phyloP scores from a whole-genome alignment of 192 early-diverging fungal genomes.

The Oehlia diaphana region DNA sequence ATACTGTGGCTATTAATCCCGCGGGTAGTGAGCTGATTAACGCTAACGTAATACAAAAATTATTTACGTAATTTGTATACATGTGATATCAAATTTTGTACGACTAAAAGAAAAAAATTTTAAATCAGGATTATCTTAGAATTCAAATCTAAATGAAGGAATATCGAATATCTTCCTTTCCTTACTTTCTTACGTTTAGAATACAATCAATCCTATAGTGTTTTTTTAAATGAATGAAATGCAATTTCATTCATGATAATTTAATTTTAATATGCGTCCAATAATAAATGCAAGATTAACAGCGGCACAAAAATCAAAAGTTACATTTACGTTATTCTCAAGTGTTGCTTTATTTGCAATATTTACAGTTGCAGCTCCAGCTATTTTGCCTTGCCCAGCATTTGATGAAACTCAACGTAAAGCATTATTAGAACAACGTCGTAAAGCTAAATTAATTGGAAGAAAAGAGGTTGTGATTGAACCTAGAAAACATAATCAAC shows the following conservation, averaged over 20 bases:
- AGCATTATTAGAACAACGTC: background rate
- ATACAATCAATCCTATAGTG: too few relatives aligned
- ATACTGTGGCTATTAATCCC: too few relatives aligned
- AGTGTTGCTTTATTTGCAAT: conserved; percentile 20
- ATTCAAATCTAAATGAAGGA: too few relatives aligned
- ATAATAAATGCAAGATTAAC: background rate
- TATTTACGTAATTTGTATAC: too few relatives aligned
- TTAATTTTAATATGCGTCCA: background rate
- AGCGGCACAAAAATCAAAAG: conserved; percentile 1
- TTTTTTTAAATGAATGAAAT: too few relatives aligned
- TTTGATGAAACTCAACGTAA: conserved; percentile 1
- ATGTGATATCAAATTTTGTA: too few relatives aligned
- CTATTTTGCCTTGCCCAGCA: conserved; percentile 6
- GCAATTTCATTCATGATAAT: background rate
- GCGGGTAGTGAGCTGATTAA: too few relatives aligned
- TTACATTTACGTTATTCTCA: conserved; percentile 20
- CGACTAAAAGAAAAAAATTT: too few relatives aligned
- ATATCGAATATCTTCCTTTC: too few relatives aligned
- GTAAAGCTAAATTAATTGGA: background rate
- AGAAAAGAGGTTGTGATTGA: background rate
- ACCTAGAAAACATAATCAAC: background rate
- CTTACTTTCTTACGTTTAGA: too few relatives aligned
- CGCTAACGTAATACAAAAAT: too few relatives aligned
- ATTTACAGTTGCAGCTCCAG: conserved; percentile 13
- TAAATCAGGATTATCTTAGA: too few relatives aligned